These are phyloP conservation scores for Hypoxylon rickii DNA, from an alignment of 495 filamentous ascomycete genomes.

Conservation along the genomic window DNA sequence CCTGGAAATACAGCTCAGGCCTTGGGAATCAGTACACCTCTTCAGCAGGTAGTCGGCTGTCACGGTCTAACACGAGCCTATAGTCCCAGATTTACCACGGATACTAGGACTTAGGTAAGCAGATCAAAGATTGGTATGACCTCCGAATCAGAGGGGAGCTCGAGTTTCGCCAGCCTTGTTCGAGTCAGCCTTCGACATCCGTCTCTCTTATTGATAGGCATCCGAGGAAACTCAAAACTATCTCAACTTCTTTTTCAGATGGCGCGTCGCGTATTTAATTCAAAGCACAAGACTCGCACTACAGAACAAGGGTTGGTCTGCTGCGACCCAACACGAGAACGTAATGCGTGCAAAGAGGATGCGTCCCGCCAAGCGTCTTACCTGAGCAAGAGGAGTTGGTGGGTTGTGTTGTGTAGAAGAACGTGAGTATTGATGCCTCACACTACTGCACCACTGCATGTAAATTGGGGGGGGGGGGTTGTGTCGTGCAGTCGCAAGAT, in stretches of 20 bases:
- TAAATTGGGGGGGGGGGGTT: conserved; percentile 14
- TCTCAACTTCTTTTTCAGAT: conserved; percentile 3
- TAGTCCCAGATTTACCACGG: background rate
- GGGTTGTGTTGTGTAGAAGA: conserved; percentile 22
- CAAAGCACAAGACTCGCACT: conserved; percentile 6
- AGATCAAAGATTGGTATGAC: conserved; percentile 2
- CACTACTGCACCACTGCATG: conserved; percentile 16
- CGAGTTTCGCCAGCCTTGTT: background rate
- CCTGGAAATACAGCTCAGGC: background rate
- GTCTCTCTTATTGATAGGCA: too few relatives aligned
- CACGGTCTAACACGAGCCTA: background rate
- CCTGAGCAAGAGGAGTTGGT: conserved; percentile 14
- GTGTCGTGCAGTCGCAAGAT: background rate
- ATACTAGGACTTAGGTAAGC: background rate
- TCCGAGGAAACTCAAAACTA: too few relatives aligned
- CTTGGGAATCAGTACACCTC: conserved; percentile 6
- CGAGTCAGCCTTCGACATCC: too few relatives aligned
- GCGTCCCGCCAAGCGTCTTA: conserved; percentile 12
- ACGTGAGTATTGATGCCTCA: conserved; percentile 25
- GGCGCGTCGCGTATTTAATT: conserved; percentile 5
- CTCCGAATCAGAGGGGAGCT: background rate
- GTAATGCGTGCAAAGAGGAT: conserved; percentile 11
- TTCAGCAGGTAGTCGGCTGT: background rate
- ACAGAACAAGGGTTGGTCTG: conserved; percentile 12
- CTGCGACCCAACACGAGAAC: conserved; percentile 24